A percentile compares a stretch with the other conserved stretches of the same genome.
These are phyloP conservation scores for Cladosporium sp. DNA, from an alignment of 2,329 filamentous ascomycete species.

Conservation along the genomic window DNA sequence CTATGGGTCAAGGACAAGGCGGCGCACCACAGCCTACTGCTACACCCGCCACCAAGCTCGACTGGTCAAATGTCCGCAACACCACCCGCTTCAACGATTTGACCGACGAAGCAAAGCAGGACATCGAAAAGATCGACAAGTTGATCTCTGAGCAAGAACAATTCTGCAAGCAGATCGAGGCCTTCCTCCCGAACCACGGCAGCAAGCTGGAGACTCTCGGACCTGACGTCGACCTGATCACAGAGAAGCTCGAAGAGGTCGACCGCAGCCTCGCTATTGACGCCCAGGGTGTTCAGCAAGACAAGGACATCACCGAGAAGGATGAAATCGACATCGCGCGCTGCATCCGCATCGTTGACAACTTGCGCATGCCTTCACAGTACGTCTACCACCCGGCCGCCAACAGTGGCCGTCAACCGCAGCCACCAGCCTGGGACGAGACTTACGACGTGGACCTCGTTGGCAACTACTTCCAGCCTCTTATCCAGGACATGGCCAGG, in stretches of 20 bases:
- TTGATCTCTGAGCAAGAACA: conserved; percentile 77
- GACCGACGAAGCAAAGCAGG: conserved; percentile 74
- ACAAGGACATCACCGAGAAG: conserved; percentile 61
- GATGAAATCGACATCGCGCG: conserved; percentile 72
- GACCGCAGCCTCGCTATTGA: conserved; percentile 66
- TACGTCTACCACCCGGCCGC: conserved; percentile 54
- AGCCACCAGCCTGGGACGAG: conserved; percentile 21
- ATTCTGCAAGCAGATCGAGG: conserved; percentile 73
- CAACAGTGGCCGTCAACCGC: conserved; percentile 27
- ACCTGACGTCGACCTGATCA: conserved; percentile 65
- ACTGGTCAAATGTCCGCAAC: conserved; percentile 74
- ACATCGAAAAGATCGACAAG: conserved; percentile 76
- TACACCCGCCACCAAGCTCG: conserved; percentile 71
- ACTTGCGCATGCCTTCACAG: conserved; percentile 68
- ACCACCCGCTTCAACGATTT: conserved; percentile 93
- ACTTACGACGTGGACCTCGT: conserved; percentile 50
- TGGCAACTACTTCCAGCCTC: conserved; percentile 47
- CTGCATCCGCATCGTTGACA: conserved; percentile 72
- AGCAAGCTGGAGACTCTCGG: conserved; percentile 65
- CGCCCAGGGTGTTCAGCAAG: conserved; percentile 59
- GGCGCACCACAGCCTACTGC: conserved; percentile 43
- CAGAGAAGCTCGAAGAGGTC: conserved; percentile 63
- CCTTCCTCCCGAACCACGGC: conserved; percentile 64
- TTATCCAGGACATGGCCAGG: conserved; percentile 43
- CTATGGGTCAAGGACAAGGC: conserved; percentile 53